Conservation (phyloP, 108 stramenopile species). For the Cyclotella distinguenda region DNA sequence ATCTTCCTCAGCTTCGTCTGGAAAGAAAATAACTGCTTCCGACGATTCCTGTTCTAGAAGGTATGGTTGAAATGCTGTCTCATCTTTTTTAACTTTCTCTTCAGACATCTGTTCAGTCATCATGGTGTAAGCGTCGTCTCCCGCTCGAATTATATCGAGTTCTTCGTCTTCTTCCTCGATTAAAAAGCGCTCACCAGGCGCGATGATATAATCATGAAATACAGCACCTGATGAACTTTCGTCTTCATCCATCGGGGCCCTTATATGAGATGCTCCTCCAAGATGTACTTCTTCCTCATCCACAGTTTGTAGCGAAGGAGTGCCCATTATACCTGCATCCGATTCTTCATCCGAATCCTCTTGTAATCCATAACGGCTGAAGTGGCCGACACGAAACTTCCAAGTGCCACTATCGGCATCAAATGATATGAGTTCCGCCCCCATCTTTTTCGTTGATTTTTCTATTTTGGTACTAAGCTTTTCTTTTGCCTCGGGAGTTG, state of each 20-base stretch:
- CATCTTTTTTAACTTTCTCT: constrained; percentile 26
- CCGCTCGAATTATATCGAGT: constrained; percentile 27
- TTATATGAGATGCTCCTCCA: constrained; percentile 45
- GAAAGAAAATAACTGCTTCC: constrained; percentile 26
- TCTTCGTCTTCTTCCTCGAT: constrained; percentile 19
- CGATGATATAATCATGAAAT: constrained; percentile 26
- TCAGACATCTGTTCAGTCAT: constrained; percentile 42
- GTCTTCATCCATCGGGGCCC: constrained; percentile 48
- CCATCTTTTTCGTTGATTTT: constrained; percentile 69
- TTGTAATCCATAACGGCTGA: constrained; percentile 88
- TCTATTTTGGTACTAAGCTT: constrained; percentile 65
- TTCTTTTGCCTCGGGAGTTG: constrained; percentile 52
- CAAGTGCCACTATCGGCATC: constrained; percentile 74
- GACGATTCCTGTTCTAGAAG: not conserved
- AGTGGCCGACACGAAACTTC: constrained; percentile 91
- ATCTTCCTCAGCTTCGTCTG: constrained; percentile 39
- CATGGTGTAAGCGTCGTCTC: constrained; percentile 45
- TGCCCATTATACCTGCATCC: constrained; percentile 20
- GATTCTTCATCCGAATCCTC: constrained; percentile 73
- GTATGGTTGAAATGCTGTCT: constrained; percentile 17
- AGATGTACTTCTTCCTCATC: constrained; percentile 41
- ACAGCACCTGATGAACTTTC: constrained; percentile 32
- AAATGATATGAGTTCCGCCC: constrained; percentile 83
- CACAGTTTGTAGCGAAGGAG: constrained; percentile 32
- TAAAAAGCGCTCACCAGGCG: constrained; percentile 9